phyloP scores from a whole-genome alignment of 2,329 filamentous ascomycete genomes.

The Aspergillus hiratsukae region DNA sequence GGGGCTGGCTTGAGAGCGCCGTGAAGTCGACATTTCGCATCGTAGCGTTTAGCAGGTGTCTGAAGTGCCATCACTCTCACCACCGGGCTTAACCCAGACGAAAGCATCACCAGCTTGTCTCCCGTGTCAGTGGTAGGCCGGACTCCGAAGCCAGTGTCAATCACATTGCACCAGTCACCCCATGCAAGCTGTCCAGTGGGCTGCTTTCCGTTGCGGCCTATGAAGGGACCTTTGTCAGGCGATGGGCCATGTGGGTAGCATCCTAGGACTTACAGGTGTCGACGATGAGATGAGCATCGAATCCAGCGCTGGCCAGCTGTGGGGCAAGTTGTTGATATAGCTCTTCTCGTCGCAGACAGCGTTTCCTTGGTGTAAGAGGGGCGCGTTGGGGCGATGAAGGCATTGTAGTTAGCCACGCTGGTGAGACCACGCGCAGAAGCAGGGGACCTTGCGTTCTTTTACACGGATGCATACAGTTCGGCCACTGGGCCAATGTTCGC shows the following conservation, averaged over 20 bases:
- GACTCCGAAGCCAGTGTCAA: slow-evolving; percentile 59
- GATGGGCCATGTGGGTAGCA: not conserved
- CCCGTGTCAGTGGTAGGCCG: slow-evolving; percentile 61
- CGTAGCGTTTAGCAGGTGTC: slow-evolving; percentile 50
- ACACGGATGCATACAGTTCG: slow-evolving; percentile 46
- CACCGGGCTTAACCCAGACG: slow-evolving; percentile 67
- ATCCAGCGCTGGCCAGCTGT: slow-evolving; percentile 44
- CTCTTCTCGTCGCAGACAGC: slow-evolving; percentile 51
- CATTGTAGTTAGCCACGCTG: slow-evolving; percentile 58
- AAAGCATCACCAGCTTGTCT: slow-evolving; percentile 59
- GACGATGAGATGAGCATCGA: slow-evolving; percentile 53
- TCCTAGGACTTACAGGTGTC: slow-evolving; percentile 42
- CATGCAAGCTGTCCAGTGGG: slow-evolving; percentile 52
- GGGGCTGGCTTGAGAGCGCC: slow-evolving; percentile 61
- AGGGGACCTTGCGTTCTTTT: slow-evolving; percentile 46
- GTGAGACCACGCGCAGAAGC: slow-evolving; percentile 50
- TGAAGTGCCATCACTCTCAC: slow-evolving; percentile 50
- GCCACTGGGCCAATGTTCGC: slow-evolving; percentile 54
- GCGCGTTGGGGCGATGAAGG: slow-evolving; percentile 44
- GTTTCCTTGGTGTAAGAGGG: slow-evolving; percentile 44
- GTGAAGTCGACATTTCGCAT: slow-evolving; percentile 50
- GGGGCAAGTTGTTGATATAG: slow-evolving; percentile 49
- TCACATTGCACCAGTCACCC: slow-evolving; percentile 67
- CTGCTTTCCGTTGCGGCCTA: slow-evolving; percentile 59
- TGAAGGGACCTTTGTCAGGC: not conserved